These are phyloP conservation scores for Zarea fungicola DNA, from an alignment of 2,329 filamentous ascomycete species.

Conservation along the genomic window DNA sequence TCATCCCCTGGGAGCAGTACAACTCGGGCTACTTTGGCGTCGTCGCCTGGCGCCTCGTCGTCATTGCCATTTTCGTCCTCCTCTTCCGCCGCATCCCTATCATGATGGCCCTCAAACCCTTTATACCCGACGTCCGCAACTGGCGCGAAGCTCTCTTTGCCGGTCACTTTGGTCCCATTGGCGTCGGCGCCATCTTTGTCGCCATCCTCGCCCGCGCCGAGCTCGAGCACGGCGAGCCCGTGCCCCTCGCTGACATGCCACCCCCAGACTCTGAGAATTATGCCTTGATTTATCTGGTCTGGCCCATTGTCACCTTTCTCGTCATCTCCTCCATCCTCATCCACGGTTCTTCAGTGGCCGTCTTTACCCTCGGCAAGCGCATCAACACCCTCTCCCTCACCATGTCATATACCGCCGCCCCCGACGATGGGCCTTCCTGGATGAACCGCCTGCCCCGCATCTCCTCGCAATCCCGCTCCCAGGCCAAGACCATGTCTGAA, in stretches of 20 bases:
- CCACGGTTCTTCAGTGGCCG: slow-evolving; percentile 95
- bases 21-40: slow-evolving; percentile 71
- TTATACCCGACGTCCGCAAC: slow-evolving; percentile 96
- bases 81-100: slow-evolving; percentile 94
- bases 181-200: slow-evolving; percentile 93
- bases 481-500: slow-evolving; percentile 80
- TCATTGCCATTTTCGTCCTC: slow-evolving; percentile 88
- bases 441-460: slow-evolving; percentile 84
- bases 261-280: slow-evolving; percentile 51
- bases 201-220: slow-evolving; percentile 92
- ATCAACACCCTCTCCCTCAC: slow-evolving; percentile 96
- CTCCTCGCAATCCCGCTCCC: slow-evolving; percentile 65
- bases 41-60: slow-evolving; percentile 82
- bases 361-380: slow-evolving; percentile 94
- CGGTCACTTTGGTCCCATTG: slow-evolving; percentile 95
- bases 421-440: slow-evolving; percentile 86
- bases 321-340: slow-evolving; percentile 93
- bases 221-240: slow-evolving; percentile 68
- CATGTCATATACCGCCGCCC: slow-evolving; percentile 89
- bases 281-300: slow-evolving; percentile 76
- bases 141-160: slow-evolving; percentile 97
- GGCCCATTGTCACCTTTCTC: slow-evolving; percentile 92
- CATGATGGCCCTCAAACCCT: slow-evolving; percentile 84
- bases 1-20: slow-evolving; percentile 93
- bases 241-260: slow-evolving; percentile 63